Conservation (phyloP, 1,284 basidiomycete species). For the Omphalotus olearius region DNA sequence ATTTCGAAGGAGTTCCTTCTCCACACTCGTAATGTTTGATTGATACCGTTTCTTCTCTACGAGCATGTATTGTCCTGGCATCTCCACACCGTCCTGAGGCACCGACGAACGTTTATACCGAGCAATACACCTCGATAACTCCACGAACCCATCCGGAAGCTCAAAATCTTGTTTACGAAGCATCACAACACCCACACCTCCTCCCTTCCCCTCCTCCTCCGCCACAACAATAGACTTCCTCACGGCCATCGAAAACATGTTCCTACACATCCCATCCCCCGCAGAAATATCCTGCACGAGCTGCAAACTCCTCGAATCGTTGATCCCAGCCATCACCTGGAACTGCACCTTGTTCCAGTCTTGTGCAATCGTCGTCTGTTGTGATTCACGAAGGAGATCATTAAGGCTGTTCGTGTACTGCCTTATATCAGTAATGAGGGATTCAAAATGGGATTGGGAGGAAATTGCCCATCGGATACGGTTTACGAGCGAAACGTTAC, state of each 20-base stretch:
- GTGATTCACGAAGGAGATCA: slow-evolving; percentile 8
- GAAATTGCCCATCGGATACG: slow-evolving; percentile 11
- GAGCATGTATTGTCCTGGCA: slow-evolving; percentile 3
- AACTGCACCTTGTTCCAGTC: slow-evolving; percentile 3
- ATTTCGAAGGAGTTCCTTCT: background rate
- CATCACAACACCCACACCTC: background rate
- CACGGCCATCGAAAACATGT: slow-evolving; percentile 8
- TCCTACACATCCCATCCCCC: background rate
- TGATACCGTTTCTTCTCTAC: slow-evolving; percentile 11
- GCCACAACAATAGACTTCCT: slow-evolving; percentile 9
- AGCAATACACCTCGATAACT: slow-evolving; percentile 7
- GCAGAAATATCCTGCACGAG: slow-evolving; percentile 2
- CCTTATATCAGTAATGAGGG: slow-evolving; percentile 3
- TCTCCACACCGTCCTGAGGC: background rate
- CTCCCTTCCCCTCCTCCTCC: background rate
- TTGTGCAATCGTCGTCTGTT: background rate
- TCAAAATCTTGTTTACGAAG: slow-evolving; percentile 8
- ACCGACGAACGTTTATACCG: slow-evolving; percentile 2
- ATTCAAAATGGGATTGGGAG: slow-evolving; percentile 7
- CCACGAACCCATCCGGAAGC: background rate
- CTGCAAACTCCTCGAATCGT: slow-evolving; percentile 3
- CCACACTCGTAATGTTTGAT: background rate
- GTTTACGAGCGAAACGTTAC: background rate
- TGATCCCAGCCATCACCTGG: background rate
- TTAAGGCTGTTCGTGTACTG: slow-evolving; percentile 9